Evolutionary conservation across 768 basidiomycete species (phyloP).

Genomic region (Russula foetens): DNA sequence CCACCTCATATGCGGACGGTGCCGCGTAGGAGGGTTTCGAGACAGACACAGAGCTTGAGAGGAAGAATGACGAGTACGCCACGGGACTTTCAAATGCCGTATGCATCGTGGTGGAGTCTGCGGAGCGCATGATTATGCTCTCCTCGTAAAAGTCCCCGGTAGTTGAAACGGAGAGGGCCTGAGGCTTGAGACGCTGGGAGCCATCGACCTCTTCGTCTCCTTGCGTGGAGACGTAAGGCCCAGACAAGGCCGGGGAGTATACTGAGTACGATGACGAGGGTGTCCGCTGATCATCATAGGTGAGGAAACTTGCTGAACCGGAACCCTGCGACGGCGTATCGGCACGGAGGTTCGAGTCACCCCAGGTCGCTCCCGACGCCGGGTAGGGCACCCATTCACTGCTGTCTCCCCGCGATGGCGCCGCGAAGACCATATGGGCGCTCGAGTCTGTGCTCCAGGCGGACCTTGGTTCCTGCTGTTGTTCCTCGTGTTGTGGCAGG

Average conservation of each 20-base stretch:
- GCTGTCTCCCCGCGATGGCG: conserved; percentile 5
- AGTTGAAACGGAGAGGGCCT: conserved; percentile 12
- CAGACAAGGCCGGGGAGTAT: conserved; percentile 20
- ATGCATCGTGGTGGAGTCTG: conserved; percentile 20
- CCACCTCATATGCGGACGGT: conserved; percentile 18
- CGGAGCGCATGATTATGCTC: conserved; percentile 18
- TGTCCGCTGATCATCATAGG: conserved; percentile 18
- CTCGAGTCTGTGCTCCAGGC: conserved; percentile 49
- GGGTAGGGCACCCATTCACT: conserved; percentile 15
- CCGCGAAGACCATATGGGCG: conserved; percentile 20
- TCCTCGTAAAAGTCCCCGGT: conserved; percentile 11
- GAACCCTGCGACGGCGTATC: conserved; percentile 14
- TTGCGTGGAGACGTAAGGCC: conserved; percentile 11
- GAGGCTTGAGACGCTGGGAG: conserved; percentile 3
- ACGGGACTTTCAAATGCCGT: conserved; percentile 18
- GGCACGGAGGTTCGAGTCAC: conserved; percentile 9
- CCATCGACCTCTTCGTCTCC: conserved; percentile 15
- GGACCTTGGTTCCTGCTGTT: conserved; percentile 42
- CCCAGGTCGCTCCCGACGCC: conserved; percentile 17
- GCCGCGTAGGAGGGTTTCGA: conserved; percentile 15
- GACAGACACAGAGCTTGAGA: conserved; percentile 12
- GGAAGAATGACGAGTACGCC: conserved; percentile 12
- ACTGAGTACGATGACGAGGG: conserved; percentile 20
- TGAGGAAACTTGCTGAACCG: conserved; percentile 13
- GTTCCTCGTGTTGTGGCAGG: conserved; percentile 45